Evolutionary conservation across 208 protist genomes (phyloP).

Genomic region (Crithidia bombi): DNA sequence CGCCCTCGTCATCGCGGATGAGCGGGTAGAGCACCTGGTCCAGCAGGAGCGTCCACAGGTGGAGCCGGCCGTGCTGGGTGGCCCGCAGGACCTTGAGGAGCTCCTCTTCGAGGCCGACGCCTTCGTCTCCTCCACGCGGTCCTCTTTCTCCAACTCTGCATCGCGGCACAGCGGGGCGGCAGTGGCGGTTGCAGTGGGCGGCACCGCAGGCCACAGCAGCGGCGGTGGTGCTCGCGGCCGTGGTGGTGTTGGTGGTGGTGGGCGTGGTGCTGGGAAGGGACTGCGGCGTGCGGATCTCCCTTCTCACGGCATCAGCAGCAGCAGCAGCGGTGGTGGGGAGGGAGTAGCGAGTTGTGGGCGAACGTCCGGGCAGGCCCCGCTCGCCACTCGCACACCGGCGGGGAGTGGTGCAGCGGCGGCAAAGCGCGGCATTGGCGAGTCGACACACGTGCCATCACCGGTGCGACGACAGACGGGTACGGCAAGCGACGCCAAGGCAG

Average conservation of each 20-base stretch:
- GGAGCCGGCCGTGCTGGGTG: constrained; percentile 35
- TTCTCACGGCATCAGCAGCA: neutral
- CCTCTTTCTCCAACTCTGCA: constrained; percentile 33
- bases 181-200: neutral
- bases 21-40: constrained; percentile 59
- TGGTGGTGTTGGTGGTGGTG: neutral
- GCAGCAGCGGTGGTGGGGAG: neutral
- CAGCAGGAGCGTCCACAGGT: constrained; percentile 56
- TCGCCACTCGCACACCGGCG: neutral
- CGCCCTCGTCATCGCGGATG: constrained; percentile 38
- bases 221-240: neutral
- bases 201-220: neutral
- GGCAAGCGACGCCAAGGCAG: neutral
- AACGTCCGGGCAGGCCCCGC: neutral
- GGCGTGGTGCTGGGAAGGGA: neutral
- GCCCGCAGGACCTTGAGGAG: constrained; percentile 49
- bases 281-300: neutral
- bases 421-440: neutral
- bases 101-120: constrained; percentile 59
- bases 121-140: constrained; percentile 58
- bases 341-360: neutral
- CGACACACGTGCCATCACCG: neutral
- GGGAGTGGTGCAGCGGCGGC: neutral
- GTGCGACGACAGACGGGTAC: neutral
- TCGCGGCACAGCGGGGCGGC: constrained; percentile 2